These are phyloP conservation scores for Echinochloa phyllopogon DNA, from an alignment of 176 grass and related monocot species.

Conservation along the genomic window DNA sequence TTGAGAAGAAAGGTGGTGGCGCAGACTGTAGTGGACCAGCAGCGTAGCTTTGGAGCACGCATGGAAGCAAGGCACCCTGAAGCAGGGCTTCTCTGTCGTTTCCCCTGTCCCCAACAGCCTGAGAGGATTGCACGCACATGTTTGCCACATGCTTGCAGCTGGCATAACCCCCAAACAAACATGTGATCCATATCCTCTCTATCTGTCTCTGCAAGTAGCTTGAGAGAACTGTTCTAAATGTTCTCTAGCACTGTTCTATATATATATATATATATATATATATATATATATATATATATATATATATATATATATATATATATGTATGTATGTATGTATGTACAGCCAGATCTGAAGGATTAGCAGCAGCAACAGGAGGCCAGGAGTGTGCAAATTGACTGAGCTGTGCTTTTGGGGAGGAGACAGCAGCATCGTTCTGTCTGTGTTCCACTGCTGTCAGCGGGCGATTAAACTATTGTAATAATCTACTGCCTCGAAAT, in stretches of 20 bases:
- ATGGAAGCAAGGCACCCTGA: slow-evolving; percentile 15
- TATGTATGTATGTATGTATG: no score
- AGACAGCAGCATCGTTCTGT: not conserved
- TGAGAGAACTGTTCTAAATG: not conserved
- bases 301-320: no score
- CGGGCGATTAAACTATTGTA: not conserved
- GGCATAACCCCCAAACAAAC: not conserved
- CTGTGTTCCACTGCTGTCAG: not conserved
- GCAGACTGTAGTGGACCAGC: slow-evolving; percentile 22
- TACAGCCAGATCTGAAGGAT: not conserved
- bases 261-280: no score
- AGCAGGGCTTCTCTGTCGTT: slow-evolving; percentile 15
- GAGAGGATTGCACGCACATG: slow-evolving; percentile 12
- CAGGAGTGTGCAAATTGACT: not conserved
- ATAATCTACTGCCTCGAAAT: not conserved
- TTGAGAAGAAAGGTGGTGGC: not conserved
- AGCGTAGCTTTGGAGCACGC: not conserved
- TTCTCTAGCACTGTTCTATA: not conserved
- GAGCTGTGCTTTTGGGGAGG: not conserved
- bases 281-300: no score
- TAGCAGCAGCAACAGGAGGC: not conserved
- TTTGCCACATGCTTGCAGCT: slow-evolving; percentile 25
- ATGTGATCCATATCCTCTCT: not conserved
- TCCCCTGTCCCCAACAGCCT: not conserved
- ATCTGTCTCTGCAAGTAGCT: not conserved